phyloP scores from a whole-genome alignment of 495 filamentous ascomycete species.

The Lophiostoma macrostomum region DNA sequence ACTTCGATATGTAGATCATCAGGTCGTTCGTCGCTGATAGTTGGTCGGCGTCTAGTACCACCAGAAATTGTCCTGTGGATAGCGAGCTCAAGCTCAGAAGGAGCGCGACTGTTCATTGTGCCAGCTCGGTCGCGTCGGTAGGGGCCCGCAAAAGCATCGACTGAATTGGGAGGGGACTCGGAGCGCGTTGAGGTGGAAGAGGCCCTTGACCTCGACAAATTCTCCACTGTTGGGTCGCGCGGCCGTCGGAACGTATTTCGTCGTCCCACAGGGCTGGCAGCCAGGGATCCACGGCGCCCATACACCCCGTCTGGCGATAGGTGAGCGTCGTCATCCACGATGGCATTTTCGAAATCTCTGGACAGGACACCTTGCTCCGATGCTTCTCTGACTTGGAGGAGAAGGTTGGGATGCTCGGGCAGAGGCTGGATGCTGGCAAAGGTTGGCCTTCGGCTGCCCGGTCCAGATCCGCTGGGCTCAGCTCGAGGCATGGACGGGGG shows the following conservation, averaged over 20 bases:
- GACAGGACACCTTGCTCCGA: conserved; percentile 44
- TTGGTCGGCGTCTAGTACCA: conserved; percentile 59
- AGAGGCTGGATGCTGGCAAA: conserved; percentile 39
- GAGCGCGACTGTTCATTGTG: conserved; percentile 58
- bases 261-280: conserved; percentile 17
- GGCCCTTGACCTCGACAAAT: conserved; percentile 45
- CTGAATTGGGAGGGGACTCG: conserved; percentile 88
- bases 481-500: conserved; percentile 61
- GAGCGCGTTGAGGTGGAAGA: conserved; percentile 65
- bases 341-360: conserved; percentile 74
- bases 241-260: conserved; percentile 40
- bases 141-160: conserved; percentile 91
- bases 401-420: conserved; percentile 44
- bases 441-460: conserved; percentile 40
- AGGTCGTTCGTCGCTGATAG: conserved; percentile 58
- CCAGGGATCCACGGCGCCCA: conserved; percentile 22
- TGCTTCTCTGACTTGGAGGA: conserved; percentile 48
- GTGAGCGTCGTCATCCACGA: conserved; percentile 74
- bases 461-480: conserved; percentile 49
- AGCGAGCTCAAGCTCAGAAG: conserved; percentile 57
- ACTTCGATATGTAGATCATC: conserved; percentile 47
- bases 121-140: conserved; percentile 65
- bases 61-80: conserved; percentile 71
- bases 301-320: conserved; percentile 33
- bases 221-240: conserved; percentile 44